Evolutionary conservation across 768 basidiomycete species (phyloP).

Genomic region (Scleroderma citrinum): DNA sequence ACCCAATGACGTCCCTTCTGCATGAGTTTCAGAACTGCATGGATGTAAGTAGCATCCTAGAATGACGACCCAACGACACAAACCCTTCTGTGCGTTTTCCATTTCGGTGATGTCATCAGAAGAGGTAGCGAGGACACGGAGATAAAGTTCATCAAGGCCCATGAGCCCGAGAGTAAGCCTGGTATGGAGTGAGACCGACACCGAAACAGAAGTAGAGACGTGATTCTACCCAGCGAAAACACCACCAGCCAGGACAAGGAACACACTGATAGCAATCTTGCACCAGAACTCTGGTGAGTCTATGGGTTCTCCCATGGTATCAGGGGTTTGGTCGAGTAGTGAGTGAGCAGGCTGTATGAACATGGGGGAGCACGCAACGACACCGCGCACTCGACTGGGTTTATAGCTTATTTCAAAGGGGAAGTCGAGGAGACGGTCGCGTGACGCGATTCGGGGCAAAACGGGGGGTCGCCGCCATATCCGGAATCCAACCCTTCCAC

Average conservation of each 20-base stretch:
- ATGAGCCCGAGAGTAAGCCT: conserved; percentile 89
- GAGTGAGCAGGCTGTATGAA: conserved; percentile 4
- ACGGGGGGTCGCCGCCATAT: neutral
- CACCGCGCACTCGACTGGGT: neutral
- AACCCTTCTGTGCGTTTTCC: conserved; percentile 66
- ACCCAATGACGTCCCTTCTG: conserved; percentile 84
- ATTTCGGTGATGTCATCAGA: conserved; percentile 70
- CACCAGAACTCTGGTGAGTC: conserved; percentile 68
- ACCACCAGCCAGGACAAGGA: conserved; percentile 79
- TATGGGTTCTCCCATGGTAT: conserved; percentile 19
- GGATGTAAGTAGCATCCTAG: neutral
- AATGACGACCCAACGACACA: neutral
- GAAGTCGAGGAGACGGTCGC: too few species aligned
- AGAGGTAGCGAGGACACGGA: conserved; percentile 77
- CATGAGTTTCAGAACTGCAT: conserved; percentile 48
- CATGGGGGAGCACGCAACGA: conserved; percentile 6
- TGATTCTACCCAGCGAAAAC: conserved; percentile 83
- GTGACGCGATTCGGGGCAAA: too few species aligned
- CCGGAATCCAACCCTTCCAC: neutral
- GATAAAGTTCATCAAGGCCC: conserved; percentile 89
- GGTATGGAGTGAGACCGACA: neutral
- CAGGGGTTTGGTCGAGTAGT: conserved; percentile 1
- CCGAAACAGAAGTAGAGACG: conserved; percentile 3
- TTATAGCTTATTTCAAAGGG: neutral
- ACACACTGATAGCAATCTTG: conserved; percentile 60